Base-by-base conservation (phyloP, 164 flowering plant genomes). In the Berberis thunbergii region DNA sequence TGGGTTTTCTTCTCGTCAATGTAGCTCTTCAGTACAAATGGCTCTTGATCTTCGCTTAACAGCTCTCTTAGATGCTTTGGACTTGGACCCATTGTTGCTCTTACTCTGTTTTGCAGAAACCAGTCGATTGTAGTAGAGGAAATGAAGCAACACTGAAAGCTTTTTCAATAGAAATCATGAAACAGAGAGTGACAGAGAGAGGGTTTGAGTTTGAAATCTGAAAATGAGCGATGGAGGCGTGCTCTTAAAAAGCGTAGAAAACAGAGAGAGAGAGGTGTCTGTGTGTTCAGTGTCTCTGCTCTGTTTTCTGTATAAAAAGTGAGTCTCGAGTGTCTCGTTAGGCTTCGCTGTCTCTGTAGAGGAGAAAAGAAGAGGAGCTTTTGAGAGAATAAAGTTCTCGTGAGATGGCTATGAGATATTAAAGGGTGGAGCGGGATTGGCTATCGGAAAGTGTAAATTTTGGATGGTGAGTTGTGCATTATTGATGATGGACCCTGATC, bases 11-110 rank as follows among this genome's bases (percentile, higher is more conserved):
- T 76, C 43, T 90, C 83, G 38, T 78, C 59, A 63, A 84, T 83
- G 86, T 82, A 86, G 73, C 71, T 71, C 43, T 80, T 72, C 57
- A 87, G 80, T n/a, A 74, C 72, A 64, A 92, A 92, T 1, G 98
- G 98, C 65, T 89, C 98, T 72, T 92, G 98, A 70, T 87, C 93
- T 74, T 92, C 88, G 10, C 62, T 69, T 11, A 92, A 70, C 0
- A 89, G 78, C 76, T 92, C 86, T 46, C 72, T 82, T 12, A 92
- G 78, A 57, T 75, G 87, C 71, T 78, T 83, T 7, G 48, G 3
- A 40, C n/a, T 11, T 48, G 67, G 75, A 60, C 74, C 75, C 84
- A 79, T 80, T 71, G 68, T 75, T 49, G 48, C n/a, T 49, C 50
- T 9, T 26, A 26, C 26, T 26, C 26, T 26, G 26, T 26, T 26